These are phyloP conservation scores for Phaffia australis DNA, from an alignment of 768 basidiomycete species.

Conservation along the genomic window DNA sequence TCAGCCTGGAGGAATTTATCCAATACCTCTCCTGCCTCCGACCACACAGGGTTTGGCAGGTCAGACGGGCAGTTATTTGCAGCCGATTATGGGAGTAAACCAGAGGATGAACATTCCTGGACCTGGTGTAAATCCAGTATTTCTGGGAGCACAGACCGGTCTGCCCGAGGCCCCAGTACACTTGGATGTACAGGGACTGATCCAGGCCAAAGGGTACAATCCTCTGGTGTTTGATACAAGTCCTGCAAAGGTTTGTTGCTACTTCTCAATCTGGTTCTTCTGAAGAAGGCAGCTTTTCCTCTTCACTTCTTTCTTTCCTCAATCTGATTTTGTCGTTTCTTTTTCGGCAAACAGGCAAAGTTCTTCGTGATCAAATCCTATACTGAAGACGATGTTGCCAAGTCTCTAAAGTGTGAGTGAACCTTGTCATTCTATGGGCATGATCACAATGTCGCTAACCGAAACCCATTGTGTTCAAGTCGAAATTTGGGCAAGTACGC, in stretches of 20 bases:
- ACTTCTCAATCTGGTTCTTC: background rate
- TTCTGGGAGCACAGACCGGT: background rate
- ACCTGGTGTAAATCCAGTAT: background rate
- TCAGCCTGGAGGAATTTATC: background rate
- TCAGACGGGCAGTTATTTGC: background rate
- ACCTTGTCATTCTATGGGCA: background rate
- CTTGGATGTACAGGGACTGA: conserved; percentile 73
- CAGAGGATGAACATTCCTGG: background rate
- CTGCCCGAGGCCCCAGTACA: conserved; percentile 42
- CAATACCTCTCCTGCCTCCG: background rate
- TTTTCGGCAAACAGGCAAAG: conserved; percentile 50
- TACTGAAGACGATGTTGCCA: conserved; percentile 90
- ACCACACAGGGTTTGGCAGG: background rate
- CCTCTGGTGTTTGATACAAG: conserved; percentile 70
- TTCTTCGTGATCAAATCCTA: conserved; percentile 99
- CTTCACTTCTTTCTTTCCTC: background rate
- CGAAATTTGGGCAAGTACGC: conserved; percentile 91
- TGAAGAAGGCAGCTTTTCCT: background rate
- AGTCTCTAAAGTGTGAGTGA: conserved; percentile 51
- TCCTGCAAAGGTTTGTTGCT: conserved; percentile 56
- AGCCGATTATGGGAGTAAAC: no score
- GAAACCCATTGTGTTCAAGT: conserved; percentile 48
- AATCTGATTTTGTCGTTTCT: background rate
- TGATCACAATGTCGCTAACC: background rate
- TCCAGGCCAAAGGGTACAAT: conserved; percentile 82